phyloP scores from a whole-genome alignment of 2,329 filamentous ascomycete genomes.

The Paracoccidioides lutzii region DNA sequence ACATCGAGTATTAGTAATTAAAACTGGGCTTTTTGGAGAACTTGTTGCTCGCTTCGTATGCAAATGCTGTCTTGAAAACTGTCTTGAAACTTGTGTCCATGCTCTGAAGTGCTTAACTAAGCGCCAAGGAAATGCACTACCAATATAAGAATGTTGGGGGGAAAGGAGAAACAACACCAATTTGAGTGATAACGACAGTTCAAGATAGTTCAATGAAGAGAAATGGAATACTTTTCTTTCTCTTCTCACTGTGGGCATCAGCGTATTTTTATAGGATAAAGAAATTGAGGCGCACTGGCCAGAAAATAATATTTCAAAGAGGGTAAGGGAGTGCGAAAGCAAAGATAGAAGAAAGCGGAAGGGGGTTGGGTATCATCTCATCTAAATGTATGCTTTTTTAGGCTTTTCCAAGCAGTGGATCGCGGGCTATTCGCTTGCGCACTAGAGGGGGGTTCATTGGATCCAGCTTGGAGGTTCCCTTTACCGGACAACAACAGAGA shows the following conservation, averaged over 20 bases:
- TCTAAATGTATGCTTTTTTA: conserved; percentile 14
- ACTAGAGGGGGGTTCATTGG: conserved; percentile 1
- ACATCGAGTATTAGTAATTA: neutral
- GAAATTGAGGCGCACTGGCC: neutral
- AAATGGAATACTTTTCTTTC: neutral
- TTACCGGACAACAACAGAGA: conserved; percentile 21
- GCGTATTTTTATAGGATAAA: neutral
- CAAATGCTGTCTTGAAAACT: neutral
- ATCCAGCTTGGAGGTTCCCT: conserved; percentile 5
- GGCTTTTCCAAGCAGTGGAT: conserved; percentile 8
- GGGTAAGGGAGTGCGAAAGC: neutral
- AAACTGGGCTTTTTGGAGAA: neutral
- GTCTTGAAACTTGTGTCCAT: neutral
- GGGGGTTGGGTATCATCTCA: conserved; percentile 10
- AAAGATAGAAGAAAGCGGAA: conserved; percentile 6
- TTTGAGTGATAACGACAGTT: neutral
- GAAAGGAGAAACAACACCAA: neutral
- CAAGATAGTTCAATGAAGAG: neutral
- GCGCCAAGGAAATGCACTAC: neutral
- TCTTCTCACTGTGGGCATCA: neutral
- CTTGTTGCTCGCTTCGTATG: neutral
- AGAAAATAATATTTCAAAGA: neutral
- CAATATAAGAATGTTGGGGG: neutral
- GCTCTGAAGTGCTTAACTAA: neutral
- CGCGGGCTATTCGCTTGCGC: conserved; percentile 5